phyloP scores from a whole-genome alignment of 2,329 filamentous ascomycete species.

The Claviceps africana region DNA sequence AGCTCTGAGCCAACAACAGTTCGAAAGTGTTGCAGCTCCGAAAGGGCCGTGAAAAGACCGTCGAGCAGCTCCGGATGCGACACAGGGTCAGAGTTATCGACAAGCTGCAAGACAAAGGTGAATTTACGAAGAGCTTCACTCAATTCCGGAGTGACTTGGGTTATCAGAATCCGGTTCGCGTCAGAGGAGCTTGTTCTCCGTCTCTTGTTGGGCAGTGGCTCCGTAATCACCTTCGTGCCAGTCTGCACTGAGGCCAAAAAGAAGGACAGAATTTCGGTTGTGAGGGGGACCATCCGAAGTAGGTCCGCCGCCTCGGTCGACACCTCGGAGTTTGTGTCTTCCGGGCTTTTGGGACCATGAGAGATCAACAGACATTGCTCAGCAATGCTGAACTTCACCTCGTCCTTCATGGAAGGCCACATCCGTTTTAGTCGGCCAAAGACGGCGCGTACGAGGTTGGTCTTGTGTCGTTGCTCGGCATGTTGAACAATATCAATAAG shows the following conservation, averaged over 20 bases:
- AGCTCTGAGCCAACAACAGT: constrained; percentile 71
- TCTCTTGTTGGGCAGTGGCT: constrained; percentile 62
- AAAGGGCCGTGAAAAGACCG: constrained; percentile 70
- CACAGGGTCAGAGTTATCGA: constrained; percentile 66
- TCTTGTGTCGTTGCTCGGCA: constrained; percentile 22
- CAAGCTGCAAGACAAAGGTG: constrained; percentile 76
- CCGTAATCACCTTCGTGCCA: constrained; percentile 56
- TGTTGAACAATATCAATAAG: constrained; percentile 34
- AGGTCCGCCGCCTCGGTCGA: constrained; percentile 55
- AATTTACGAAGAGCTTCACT: constrained; percentile 57
- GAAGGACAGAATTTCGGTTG: constrained; percentile 54
- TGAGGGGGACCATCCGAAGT: constrained; percentile 57
- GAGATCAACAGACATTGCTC: constrained; percentile 49
- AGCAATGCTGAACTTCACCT: constrained; percentile 44
- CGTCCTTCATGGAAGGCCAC: constrained; percentile 58
- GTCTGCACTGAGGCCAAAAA: constrained; percentile 65
- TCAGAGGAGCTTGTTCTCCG: constrained; percentile 65
- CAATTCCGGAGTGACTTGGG: constrained; percentile 51
- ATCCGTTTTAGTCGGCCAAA: constrained; percentile 57
- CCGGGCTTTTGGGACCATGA: constrained; percentile 26
- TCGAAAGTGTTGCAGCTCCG: constrained; percentile 74
- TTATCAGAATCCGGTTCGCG: constrained; percentile 42
- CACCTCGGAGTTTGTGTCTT: constrained; percentile 21
- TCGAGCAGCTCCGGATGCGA: constrained; percentile 64
- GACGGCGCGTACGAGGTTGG: constrained; percentile 45